A percentile compares a stretch with the other conserved stretches of the same genome.
phyloP scores from a whole-genome alignment of 202 grass and related monocot species.

The Setaria viridis region DNA sequence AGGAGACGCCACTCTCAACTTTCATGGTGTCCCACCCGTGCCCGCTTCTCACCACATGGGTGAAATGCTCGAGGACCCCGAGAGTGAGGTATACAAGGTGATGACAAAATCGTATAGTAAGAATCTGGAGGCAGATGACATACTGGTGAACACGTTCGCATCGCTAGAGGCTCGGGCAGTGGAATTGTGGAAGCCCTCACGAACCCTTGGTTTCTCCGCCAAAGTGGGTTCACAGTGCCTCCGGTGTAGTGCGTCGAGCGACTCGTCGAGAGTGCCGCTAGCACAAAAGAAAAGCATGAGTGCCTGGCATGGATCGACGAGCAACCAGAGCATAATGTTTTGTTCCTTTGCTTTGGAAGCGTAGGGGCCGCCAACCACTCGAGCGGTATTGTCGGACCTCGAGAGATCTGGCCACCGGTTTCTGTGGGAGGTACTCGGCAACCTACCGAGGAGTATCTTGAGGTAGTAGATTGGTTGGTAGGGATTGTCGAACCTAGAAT shows the following conservation, averaged over 20 bases:
- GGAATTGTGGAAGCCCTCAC: slow-evolving; percentile 3
- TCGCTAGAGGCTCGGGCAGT: slow-evolving; percentile 42
- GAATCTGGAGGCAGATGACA: neutral
- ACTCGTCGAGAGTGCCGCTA: neutral
- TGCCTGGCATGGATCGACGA: slow-evolving; percentile 52
- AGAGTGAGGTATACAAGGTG: neutral
- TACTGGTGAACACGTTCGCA: slow-evolving; percentile 58
- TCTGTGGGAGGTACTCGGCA: slow-evolving; percentile 30
- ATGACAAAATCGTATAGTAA: fast-evolving
- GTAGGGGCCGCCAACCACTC: neutral
- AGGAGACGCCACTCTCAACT: slow-evolving; percentile 21
- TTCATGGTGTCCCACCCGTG: slow-evolving; percentile 45
- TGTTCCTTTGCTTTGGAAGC: slow-evolving; percentile 70
- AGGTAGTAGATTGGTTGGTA: no score
- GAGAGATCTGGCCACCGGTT: slow-evolving; percentile 60
- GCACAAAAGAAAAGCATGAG: slow-evolving; percentile 1
- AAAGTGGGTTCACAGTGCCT: slow-evolving; percentile 1
- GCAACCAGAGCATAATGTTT: slow-evolving; percentile 52
- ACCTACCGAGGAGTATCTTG: no score
- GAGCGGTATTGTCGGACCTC: neutral
- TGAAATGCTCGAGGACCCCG: slow-evolving; percentile 6
- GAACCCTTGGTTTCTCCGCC: neutral
- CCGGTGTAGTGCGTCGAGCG: slow-evolving; percentile 53
- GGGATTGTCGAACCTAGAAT: no score
- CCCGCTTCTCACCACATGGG: slow-evolving; percentile 13